A percentile compares a stretch with the other conserved stretches of the same genome.
These are phyloP conservation scores for Gryganskiella cystojenkinii DNA, from an alignment of 192 early-diverging fungal genomes.

Conservation along the genomic window DNA sequence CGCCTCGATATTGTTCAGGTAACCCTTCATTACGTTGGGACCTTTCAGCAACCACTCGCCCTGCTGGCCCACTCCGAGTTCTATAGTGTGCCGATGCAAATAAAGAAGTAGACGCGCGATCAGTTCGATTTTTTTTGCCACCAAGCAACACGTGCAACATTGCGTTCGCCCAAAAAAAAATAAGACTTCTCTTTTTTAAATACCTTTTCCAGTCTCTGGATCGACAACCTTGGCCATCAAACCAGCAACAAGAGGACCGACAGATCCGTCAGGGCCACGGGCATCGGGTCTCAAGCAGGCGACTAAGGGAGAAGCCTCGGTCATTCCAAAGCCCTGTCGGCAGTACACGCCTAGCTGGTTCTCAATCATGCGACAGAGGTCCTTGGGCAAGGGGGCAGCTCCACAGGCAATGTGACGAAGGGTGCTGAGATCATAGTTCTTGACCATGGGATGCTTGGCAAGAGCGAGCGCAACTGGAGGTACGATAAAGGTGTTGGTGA, in stretches of 20 bases:
- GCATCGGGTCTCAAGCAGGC: slow-evolving; percentile 25
- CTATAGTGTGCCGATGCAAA: slow-evolving; percentile 19
- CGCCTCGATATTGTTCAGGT: slow-evolving; percentile 59
- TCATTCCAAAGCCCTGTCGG: slow-evolving; percentile 76
- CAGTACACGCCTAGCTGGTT: slow-evolving; percentile 52
- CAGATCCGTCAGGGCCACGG: slow-evolving; percentile 50
- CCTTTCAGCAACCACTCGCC: slow-evolving; percentile 61
- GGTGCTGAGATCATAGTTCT: slow-evolving; percentile 78
- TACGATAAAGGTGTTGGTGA: slow-evolving; percentile 72
- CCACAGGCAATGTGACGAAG: slow-evolving; percentile 73
- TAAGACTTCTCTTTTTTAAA: neutral
- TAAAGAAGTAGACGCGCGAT: neutral
- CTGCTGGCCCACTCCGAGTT: slow-evolving; percentile 55
- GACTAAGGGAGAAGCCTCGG: slow-evolving; percentile 49
- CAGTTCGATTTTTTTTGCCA: neutral
- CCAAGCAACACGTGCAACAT: too few species aligned
- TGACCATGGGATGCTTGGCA: slow-evolving; percentile 78
- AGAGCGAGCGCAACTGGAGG: slow-evolving; percentile 77
- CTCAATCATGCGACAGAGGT: slow-evolving; percentile 67
- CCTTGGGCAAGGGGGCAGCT: slow-evolving; percentile 83
- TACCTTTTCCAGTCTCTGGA: slow-evolving; percentile 60
- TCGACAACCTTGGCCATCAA: slow-evolving; percentile 60
- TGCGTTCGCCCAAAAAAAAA: too few species aligned
- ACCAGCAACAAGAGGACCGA: slow-evolving; percentile 57
- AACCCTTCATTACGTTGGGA: slow-evolving; percentile 63